phyloP scores from a whole-genome alignment of 2,329 filamentous ascomycete genomes.

The Colletotrichum sidae region DNA sequence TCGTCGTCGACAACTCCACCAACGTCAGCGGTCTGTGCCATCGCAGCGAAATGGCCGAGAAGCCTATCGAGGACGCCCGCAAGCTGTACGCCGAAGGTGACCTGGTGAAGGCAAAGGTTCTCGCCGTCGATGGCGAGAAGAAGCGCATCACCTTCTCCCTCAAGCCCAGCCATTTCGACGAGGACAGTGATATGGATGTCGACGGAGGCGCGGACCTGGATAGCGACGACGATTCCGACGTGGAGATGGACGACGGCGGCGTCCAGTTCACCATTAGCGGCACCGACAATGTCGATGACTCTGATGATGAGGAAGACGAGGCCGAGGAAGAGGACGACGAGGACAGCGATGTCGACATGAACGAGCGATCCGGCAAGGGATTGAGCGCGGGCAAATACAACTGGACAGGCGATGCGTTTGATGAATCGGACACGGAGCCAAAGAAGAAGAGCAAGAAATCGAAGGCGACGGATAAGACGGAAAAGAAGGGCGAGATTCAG shows the following conservation, averaged over 20 bases:
- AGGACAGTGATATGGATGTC: conserved; percentile 62
- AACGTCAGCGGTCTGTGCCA: conserved; percentile 96
- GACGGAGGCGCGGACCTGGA: conserved; percentile 60
- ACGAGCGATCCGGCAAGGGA: conserved; percentile 45
- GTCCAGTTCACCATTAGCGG: conserved; percentile 57
- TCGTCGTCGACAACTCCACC: conserved; percentile 85
- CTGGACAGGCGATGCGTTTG: conserved; percentile 81
- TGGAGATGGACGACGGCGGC: conserved; percentile 60
- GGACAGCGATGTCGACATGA: conserved; percentile 58
- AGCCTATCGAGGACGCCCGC: conserved; percentile 82
- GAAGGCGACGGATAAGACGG: conserved; percentile 52
- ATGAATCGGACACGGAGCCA: conserved; percentile 66
- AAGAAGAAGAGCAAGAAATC: conserved; percentile 46
- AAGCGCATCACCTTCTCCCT: conserved; percentile 89
- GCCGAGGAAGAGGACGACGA: conserved; percentile 52
- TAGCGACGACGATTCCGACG: conserved; percentile 57
- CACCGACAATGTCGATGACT: conserved; percentile 52
- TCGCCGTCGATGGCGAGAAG: conserved; percentile 80
- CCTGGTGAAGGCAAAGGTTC: conserved; percentile 88
- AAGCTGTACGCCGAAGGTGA: conserved; percentile 93
- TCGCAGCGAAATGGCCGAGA: conserved; percentile 90
- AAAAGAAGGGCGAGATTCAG: conserved; percentile 80
- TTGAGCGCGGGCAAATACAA: conserved; percentile 79
- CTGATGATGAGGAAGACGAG: conserved; percentile 53
- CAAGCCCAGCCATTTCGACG: conserved; percentile 90